phyloP scores from a whole-genome alignment of 345 rosid species.

The Limnanthes douglasii region DNA sequence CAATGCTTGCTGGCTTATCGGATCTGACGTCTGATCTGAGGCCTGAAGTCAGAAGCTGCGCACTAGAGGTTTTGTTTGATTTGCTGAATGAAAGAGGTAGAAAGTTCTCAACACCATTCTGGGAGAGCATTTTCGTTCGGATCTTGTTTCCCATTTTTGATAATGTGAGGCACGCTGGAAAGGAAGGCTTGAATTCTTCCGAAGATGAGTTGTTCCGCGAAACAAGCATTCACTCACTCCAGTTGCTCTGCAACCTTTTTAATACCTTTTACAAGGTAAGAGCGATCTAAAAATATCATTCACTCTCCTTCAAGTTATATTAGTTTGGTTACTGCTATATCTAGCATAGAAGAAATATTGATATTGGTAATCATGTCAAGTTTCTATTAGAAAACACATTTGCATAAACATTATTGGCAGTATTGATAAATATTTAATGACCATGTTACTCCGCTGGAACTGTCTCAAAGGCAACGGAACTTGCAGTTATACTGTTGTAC shows the following conservation, averaged over 20 bases:
- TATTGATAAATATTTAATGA: neutral
- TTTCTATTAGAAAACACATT: conserved; percentile 7
- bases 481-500: too few relatives aligned
- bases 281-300: neutral
- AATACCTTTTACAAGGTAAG: conserved; percentile 47
- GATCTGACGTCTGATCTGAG: conserved; percentile 78
- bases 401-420: neutral
- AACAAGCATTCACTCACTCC: conserved; percentile 78
- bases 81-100: conserved; percentile 85
- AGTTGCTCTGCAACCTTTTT: conserved; percentile 88
- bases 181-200: conserved; percentile 48
- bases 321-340: conserved; percentile 4
- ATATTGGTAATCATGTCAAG: neutral
- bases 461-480: too few relatives aligned
- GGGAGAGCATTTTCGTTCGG: conserved; percentile 93
- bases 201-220: conserved; percentile 80
- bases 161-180: conserved; percentile 82
- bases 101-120: conserved; percentile 67
- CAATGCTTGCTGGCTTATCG: conserved; percentile 88
- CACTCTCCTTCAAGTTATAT: neutral
- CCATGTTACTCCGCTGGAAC: too few relatives aligned
- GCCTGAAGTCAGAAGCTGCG: conserved; percentile 79
- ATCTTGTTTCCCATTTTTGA: conserved; percentile 89
- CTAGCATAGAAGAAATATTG: neutral
- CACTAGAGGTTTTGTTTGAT: conserved; percentile 87